Conservation (phyloP, 2,329 filamentous ascomycete species). For the Talaromyces sp. region DNA sequence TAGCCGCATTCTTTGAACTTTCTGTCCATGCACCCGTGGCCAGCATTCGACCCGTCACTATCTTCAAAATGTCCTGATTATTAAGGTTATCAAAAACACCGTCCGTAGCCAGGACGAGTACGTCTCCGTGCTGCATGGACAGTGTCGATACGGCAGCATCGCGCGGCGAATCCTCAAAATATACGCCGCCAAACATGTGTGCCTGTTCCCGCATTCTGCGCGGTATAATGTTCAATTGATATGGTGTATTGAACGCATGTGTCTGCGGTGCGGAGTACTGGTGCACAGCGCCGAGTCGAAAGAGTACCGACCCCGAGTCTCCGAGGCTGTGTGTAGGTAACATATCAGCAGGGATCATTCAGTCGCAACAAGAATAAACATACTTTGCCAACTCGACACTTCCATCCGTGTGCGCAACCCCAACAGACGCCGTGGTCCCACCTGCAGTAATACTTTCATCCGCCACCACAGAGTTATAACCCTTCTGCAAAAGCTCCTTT, state of each 20-base stretch:
- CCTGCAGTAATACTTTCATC: conserved; percentile 74
- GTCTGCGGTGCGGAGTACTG: conserved; percentile 82
- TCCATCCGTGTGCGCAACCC: conserved; percentile 68
- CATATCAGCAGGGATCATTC: background rate
- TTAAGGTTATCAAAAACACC: conserved; percentile 96
- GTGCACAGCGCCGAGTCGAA: conserved; percentile 81
- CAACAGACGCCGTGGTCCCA: conserved; percentile 90
- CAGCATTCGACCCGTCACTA: conserved; percentile 75
- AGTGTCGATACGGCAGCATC: conserved; percentile 79
- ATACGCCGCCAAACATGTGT: conserved; percentile 75
- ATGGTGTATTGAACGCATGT: conserved; percentile 96
- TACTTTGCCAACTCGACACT: conserved; percentile 80
- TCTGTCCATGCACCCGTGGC: conserved; percentile 69
- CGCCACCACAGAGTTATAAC: conserved; percentile 75
- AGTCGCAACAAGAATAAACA: conserved; percentile 13
- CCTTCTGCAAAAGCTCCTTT: conserved; percentile 70
- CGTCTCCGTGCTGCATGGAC: conserved; percentile 79
- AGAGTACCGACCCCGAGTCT: conserved; percentile 87
- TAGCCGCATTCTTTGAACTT: conserved; percentile 51
- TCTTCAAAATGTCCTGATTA: conserved; percentile 79
- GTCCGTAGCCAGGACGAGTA: conserved; percentile 90
- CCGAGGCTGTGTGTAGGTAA: conserved; percentile 56
- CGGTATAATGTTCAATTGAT: conserved; percentile 86
- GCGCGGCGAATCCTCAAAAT: conserved; percentile 76
- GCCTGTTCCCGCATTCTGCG: conserved; percentile 74